These are phyloP conservation scores for Saitozyma sp. DNA, from an alignment of 768 basidiomycete genomes.

Conservation along the genomic window DNA sequence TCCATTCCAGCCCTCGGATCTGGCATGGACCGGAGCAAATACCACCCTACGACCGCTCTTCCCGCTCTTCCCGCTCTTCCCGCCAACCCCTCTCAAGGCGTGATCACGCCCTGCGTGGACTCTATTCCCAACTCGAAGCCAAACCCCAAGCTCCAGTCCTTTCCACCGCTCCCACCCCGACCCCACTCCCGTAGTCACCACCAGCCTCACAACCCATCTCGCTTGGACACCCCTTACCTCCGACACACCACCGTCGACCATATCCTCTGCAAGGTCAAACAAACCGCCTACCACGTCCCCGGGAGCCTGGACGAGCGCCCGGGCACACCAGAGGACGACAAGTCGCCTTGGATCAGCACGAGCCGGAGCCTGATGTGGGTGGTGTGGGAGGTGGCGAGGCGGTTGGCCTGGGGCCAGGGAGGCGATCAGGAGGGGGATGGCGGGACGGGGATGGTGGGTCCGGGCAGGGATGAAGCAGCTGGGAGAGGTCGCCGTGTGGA, in stretches of 20 bases:
- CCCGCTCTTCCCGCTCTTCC: neutral
- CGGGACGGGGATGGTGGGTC: slow-evolving; percentile 4
- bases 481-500: too few species aligned
- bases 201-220: neutral
- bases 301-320: slow-evolving; percentile 7
- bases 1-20: too few species aligned
- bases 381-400: slow-evolving; percentile 24
- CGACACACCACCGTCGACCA: slow-evolving; percentile 24
- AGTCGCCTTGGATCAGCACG: slow-evolving; percentile 23
- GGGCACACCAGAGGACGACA: slow-evolving; percentile 22
- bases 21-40: neutral
- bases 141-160: too few species aligned
- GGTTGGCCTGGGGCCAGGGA: slow-evolving; percentile 6
- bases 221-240: slow-evolving; percentile 7
- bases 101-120: neutral
- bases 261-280: slow-evolving; percentile 16
- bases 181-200: neutral
- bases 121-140: neutral
- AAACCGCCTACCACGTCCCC: slow-evolving; percentile 4
- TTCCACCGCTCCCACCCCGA: slow-evolving; percentile 3
- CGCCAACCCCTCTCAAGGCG: neutral
- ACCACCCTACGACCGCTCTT: slow-evolving; percentile 3
- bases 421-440: slow-evolving; percentile 5
- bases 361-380: slow-evolving; percentile 13
- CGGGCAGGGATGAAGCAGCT: neutral